Evolutionary conservation across 352 stramenopile genomes (phyloP).

Genomic region (Globisporangium paddicum): DNA sequence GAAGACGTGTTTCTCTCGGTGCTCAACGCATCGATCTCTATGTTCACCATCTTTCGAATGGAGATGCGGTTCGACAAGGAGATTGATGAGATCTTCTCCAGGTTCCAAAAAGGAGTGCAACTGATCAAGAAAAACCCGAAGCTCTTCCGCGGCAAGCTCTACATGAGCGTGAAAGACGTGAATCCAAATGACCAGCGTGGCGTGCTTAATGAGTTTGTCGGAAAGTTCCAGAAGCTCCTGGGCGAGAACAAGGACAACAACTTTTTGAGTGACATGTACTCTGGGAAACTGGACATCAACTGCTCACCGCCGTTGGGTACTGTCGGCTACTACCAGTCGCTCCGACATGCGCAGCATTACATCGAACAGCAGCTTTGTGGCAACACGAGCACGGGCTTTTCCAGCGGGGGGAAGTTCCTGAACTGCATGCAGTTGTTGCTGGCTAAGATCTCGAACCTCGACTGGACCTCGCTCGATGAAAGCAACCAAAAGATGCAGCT

Average conservation of each 20-base stretch:
- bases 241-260: constrained; percentile 45
- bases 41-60: constrained; percentile 75
- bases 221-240: constrained; percentile 44
- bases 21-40: constrained; percentile 64
- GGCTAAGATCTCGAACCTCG: constrained; percentile 67
- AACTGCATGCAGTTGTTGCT: constrained; percentile 63
- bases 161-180: constrained; percentile 75
- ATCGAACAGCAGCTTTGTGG: constrained; percentile 26
- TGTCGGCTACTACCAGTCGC: constrained; percentile 52
- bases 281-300: constrained; percentile 47
- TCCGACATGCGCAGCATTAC: constrained; percentile 32
- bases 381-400: constrained; percentile 23
- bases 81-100: constrained; percentile 57
- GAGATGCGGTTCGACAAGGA: constrained; percentile 79
- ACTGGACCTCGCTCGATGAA: constrained; percentile 69
- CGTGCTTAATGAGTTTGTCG: constrained; percentile 43
- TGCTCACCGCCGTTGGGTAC: constrained; percentile 67
- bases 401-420: constrained; percentile 42
- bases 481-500: constrained; percentile 44
- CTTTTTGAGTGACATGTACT: constrained; percentile 64
- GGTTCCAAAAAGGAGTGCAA: constrained; percentile 62
- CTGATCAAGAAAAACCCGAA: constrained; percentile 54
- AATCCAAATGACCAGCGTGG: constrained; percentile 55
- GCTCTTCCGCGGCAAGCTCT: constrained; percentile 56
- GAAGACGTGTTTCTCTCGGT: constrained; percentile 77